Conservation (phyloP, 2,329 filamentous ascomycete genomes). For the Capronia coronata region DNA sequence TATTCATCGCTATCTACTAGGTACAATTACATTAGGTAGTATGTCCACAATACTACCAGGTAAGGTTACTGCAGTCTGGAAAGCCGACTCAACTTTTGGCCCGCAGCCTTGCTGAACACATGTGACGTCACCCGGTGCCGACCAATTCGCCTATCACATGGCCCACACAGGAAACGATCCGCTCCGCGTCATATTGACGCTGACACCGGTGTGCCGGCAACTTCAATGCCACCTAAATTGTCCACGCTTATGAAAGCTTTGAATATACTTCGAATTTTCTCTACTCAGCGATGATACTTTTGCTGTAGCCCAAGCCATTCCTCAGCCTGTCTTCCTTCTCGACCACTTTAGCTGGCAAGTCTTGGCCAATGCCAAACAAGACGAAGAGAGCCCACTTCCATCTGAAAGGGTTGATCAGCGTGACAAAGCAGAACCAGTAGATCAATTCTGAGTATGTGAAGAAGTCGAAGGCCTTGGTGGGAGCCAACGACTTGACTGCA, state of each 20-base stretch:
- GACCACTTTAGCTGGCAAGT: constrained; percentile 61
- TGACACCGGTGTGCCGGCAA: too few relatives aligned
- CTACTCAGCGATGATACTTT: constrained; percentile 9
- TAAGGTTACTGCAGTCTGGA: too few relatives aligned
- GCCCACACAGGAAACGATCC: too few relatives aligned
- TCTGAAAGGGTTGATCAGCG: constrained; percentile 73
- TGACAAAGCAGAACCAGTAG: constrained; percentile 78
- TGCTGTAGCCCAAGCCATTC: constrained; percentile 43
- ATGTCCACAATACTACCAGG: too few relatives aligned
- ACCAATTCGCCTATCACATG: too few relatives aligned
- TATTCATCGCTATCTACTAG: too few relatives aligned
- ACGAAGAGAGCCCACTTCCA: constrained; percentile 90
- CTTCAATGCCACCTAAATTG: too few relatives aligned
- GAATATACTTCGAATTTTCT: too few relatives aligned
- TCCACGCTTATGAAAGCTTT: too few relatives aligned
- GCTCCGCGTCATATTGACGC: neutral
- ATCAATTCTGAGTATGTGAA: constrained; percentile 80
- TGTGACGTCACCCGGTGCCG: neutral
- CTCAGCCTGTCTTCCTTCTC: constrained; percentile 57
- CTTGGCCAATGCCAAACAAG: constrained; percentile 65
- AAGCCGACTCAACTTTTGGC: neutral
- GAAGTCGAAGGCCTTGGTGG: constrained; percentile 75
- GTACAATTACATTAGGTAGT: too few relatives aligned
- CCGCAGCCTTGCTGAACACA: neutral
- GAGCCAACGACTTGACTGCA: constrained; percentile 61